Percentiles rank a stretch among this genome's conserved stretches.
These are phyloP conservation scores for Didymella exigua DNA, from an alignment of 2,329 filamentous ascomycete genomes.

Conservation along the genomic window DNA sequence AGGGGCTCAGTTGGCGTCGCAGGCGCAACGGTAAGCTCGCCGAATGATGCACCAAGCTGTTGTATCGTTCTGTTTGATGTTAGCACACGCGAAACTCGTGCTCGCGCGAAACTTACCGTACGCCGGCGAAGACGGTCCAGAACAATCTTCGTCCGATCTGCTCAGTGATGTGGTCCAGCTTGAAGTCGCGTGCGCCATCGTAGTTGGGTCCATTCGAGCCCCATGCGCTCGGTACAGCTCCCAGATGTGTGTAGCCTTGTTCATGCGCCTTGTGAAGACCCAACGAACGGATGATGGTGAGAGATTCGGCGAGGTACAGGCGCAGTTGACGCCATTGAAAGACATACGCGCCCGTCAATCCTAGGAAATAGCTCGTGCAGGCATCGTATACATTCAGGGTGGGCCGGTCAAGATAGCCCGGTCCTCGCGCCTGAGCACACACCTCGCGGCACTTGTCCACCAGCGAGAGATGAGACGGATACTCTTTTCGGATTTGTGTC, in stretches of 20 bases:
- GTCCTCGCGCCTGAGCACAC: slow-evolving; percentile 69
- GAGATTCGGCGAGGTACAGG: slow-evolving; percentile 73
- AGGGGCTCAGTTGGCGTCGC: slow-evolving; percentile 77
- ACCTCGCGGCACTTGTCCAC: slow-evolving; percentile 74
- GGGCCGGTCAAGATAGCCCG: slow-evolving; percentile 60
- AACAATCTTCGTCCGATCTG: slow-evolving; percentile 70
- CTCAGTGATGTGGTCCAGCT: slow-evolving; percentile 53
- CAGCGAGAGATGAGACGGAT: slow-evolving; percentile 71
- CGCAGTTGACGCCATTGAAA: slow-evolving; percentile 70
- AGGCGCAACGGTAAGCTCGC: slow-evolving; percentile 75
- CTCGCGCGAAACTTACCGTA: slow-evolving; percentile 60
- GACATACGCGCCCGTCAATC: slow-evolving; percentile 69
- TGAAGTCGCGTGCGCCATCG: slow-evolving; percentile 46
- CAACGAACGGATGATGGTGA: slow-evolving; percentile 71
- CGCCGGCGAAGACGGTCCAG: slow-evolving; percentile 79
- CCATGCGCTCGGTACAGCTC: slow-evolving; percentile 40
- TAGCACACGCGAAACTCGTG: slow-evolving; percentile 63
- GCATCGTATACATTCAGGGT: slow-evolving; percentile 66
- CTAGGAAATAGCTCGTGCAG: slow-evolving; percentile 77
- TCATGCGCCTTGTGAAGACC: slow-evolving; percentile 65
- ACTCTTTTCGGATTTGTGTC: slow-evolving; percentile 67
- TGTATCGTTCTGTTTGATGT: slow-evolving; percentile 66
- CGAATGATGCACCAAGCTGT: slow-evolving; percentile 74
- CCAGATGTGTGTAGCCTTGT: slow-evolving; percentile 48
- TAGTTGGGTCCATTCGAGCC: slow-evolving; percentile 45